These are phyloP conservation scores for Hyparrhenia diplandra DNA, from an alignment of 176 grass and related monocot species.

Conservation along the genomic window DNA sequence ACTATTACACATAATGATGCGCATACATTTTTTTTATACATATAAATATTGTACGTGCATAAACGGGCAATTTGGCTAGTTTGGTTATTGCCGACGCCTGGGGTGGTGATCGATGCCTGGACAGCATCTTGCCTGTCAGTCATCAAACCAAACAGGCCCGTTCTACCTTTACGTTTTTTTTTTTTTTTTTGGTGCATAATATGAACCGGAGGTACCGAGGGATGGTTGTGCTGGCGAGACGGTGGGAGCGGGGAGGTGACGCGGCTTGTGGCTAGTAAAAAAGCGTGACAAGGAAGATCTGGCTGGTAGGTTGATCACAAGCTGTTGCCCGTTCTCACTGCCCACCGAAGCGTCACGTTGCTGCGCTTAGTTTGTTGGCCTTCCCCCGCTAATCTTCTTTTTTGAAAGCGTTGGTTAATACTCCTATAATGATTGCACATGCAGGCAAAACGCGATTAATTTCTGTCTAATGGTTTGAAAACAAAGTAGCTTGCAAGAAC, in stretches of 20 bases:
- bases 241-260: not conserved
- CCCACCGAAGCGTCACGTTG: not conserved
- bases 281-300: not conserved
- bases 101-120: too few species aligned
- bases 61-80: not conserved
- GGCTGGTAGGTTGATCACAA: slow-evolving; percentile 37
- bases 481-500: too few species aligned
- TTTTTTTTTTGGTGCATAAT: not conserved
- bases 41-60: not conserved
- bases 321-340: slow-evolving; percentile 10
- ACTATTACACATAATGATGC: not conserved
- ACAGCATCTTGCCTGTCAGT: too few species aligned
- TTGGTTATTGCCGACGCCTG: too few species aligned
- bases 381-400: not conserved
- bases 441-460: not conserved
- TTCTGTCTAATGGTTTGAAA: too few species aligned
- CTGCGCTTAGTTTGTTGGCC: not conserved
- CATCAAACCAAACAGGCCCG: too few species aligned
- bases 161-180: not conserved
- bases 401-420: not conserved
- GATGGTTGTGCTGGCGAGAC: not conserved
- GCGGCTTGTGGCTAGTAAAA: slow-evolving; percentile 12
- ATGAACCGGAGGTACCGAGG: not conserved
- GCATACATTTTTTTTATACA: not conserved
- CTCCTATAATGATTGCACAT: not conserved